Conservation (phyloP, 768 basidiomycete genomes). For the Termitomyces sp. region DNA sequence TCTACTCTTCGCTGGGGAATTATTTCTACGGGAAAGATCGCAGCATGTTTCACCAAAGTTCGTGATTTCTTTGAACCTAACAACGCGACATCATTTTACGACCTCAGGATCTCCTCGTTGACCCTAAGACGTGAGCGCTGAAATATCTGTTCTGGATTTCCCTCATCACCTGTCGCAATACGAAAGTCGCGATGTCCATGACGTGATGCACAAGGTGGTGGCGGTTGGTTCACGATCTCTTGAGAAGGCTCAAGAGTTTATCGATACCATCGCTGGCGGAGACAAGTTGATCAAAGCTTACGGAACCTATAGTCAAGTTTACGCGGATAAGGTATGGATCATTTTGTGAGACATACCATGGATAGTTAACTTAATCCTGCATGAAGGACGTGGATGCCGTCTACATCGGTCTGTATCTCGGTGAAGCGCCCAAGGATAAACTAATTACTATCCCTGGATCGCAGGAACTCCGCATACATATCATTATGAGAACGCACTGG, state of each 20-base stretch:
- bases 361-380: not conserved
- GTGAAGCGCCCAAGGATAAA: not conserved
- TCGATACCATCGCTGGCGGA: conserved; percentile 44
- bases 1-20: conserved; percentile 76
- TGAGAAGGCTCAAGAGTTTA: conserved; percentile 67
- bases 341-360: conserved; percentile 6
- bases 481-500: conserved; percentile 75
- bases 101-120: conserved; percentile 64
- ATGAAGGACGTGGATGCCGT: conserved; percentile 65
- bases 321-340: conserved; percentile 53
- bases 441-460: not conserved
- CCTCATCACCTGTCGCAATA: not conserved
- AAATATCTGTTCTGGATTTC: not conserved
- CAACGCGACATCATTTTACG: not conserved
- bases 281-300: conserved; percentile 58
- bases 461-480: conserved; percentile 80
- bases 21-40: conserved; percentile 77
- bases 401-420: conserved; percentile 54
- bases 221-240: conserved; percentile 77
- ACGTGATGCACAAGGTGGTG: conserved; percentile 61
- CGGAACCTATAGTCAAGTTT: conserved; percentile 72
- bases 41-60: conserved; percentile 64
- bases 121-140: conserved; percentile 56
- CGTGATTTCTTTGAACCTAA: not conserved
- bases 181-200: conserved; percentile 56